Percentiles rank a stretch among this genome's conserved stretches.
These are phyloP conservation scores for Boletus reticuloceps DNA, from an alignment of 768 basidiomycete genomes.

Conservation along the genomic window DNA sequence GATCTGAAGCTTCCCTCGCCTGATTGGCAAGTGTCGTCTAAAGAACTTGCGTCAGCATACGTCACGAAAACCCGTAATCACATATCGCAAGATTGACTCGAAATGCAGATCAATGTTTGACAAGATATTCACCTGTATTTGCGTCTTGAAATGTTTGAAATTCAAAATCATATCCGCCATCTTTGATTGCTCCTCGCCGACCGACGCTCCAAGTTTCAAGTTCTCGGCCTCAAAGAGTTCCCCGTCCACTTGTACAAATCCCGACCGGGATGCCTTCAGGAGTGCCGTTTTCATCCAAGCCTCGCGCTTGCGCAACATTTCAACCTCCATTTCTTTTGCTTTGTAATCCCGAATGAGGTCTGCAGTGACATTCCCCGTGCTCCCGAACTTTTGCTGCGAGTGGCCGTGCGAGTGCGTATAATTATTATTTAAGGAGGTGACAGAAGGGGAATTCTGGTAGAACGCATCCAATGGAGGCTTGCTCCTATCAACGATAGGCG, in stretches of 20 bases:
- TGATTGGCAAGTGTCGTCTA: slow-evolving; percentile 76
- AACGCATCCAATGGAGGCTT: slow-evolving; percentile 63
- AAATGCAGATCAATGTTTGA: neutral
- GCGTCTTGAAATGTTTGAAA: slow-evolving; percentile 86
- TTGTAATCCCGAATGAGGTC: slow-evolving; percentile 81
- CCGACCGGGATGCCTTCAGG: slow-evolving; percentile 68
- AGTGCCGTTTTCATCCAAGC: slow-evolving; percentile 85
- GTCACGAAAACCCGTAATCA: neutral
- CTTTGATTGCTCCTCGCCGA: slow-evolving; percentile 44
- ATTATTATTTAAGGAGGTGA: slow-evolving; percentile 50
- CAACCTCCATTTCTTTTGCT: slow-evolving; percentile 78
- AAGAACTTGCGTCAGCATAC: slow-evolving; percentile 9
- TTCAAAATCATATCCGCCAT: slow-evolving; percentile 71
- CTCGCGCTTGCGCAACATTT: slow-evolving; percentile 71
- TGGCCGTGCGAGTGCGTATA: slow-evolving; percentile 42
- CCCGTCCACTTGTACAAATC: slow-evolving; percentile 68
- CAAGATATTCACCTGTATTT: slow-evolving; percentile 68
- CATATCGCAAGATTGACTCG: neutral
- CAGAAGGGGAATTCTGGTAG: slow-evolving; percentile 40
- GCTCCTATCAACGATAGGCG: slow-evolving; percentile 53
- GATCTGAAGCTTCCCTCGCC: slow-evolving; percentile 72
- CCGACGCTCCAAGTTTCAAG: slow-evolving; percentile 33
- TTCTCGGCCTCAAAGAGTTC: slow-evolving; percentile 40
- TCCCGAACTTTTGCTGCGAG: slow-evolving; percentile 39
- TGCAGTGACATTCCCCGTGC: slow-evolving; percentile 66